Base-by-base conservation (phyloP, 768 basidiomycete genomes). In the Termitomyces sp. region DNA sequence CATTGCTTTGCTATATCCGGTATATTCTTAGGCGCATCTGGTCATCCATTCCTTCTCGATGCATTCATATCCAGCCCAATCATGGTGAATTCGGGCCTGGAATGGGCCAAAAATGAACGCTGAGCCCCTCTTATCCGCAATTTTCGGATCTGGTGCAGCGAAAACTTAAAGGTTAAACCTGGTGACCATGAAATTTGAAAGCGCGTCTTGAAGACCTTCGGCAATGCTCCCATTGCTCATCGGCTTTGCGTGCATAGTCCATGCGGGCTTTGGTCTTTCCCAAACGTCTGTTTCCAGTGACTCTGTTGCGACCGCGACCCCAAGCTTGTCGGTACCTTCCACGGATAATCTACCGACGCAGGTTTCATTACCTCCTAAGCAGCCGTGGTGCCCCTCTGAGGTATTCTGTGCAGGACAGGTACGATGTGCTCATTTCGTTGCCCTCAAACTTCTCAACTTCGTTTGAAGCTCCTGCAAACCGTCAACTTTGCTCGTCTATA, bases 381-480 rank as follows among this genome's bases (percentile, higher is more conserved):
- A 93, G 70, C 68, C 76, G 39, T 93, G 91, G 91, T 93, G 91
- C 64, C 74, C 76, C 32, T 78, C 77, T 43, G 69, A 87, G 50
- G 91, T 94, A 50, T 94, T 91, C 71, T 94, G 91, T 65, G 78
- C 90, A 2, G 92, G 92, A 35, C 52, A 77, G 23, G 91, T 91
- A 64, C 56, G 85, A 76, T 11, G 3, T 16, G 9, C 32, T 7
- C 18, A 13, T 20, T 15, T 43, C 18, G 10, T 29, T 10, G 20
- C 3, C 45, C 32, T 7, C 12, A 12, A n/a, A n/a, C 12, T n/a
- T 11, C 29, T 50, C 27, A 50, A 25, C 12, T 12, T 5, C 33
- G 29, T 38, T 7, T 62, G 16, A 43, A 53, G 90, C 64, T 93
- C 10, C 75, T 97, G 23, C 93, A 96, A 80, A 88, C 90, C 1